Evolutionary conservation across 73 alveolate species (phyloP), one percentile per base, ranked within the genome.

Genomic region (Urostyla sp.): DNA sequence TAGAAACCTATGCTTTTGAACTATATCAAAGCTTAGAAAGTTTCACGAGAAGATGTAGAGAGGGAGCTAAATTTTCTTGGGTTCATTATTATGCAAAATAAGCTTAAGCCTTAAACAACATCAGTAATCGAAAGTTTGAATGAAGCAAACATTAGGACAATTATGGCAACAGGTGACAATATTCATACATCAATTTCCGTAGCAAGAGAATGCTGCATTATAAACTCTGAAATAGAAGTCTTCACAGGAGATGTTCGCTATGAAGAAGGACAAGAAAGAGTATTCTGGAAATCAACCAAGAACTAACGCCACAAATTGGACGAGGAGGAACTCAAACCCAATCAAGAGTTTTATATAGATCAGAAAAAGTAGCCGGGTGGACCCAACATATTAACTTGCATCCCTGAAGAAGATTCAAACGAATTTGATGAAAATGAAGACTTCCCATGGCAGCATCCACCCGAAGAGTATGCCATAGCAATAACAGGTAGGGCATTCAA

Each of bases 401-500:
- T 10, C 51, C 10, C 15, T 38, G 69, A 63, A 40, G 63, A 38
- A 18, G 6, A 8, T 23, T 23, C 37, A 26, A 24, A 44, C 8
- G 73, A 35, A 0, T 1, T 20, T 38, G 69, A 23, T 16, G 51
- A 16, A 10, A 21, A 26, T 63, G 28, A 50, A 8, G 63, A 50
- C 7, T 13, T 13, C 32, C 63, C 16, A 10, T 50, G 16, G 27
- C 7, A 13, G 27, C 16, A 20, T 30, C 46, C 50, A 24, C 48
- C 72, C 50, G 72, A 55, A 6, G 7, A 8, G 18, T 55, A 6
- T 23, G 38, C 48, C 23, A 59, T 91, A 45, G 97, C 95, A 13
- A 52, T 91, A 0, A 80, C 93, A n/a, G 97, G 97, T 2, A 87
- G 66, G 63, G 95, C 97, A 0, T 87, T 91, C 80, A 50, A 76